Percentiles rank a stretch among this genome's conserved stretches.
These are phyloP conservation scores for Mycena galericulata DNA, from an alignment of 768 basidiomycete genomes.

Conservation along the genomic window DNA sequence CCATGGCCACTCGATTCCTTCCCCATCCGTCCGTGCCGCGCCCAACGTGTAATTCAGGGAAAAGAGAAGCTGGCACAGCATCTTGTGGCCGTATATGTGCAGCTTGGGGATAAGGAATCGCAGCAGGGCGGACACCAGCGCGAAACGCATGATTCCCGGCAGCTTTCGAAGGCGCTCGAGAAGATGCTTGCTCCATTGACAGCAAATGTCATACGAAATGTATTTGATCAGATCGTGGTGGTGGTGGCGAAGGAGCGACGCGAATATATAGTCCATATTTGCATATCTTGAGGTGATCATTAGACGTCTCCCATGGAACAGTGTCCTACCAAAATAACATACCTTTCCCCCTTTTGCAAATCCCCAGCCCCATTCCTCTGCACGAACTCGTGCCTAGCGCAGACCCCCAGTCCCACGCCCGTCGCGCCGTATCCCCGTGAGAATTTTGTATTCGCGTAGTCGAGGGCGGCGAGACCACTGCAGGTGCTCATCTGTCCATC, in stretches of 20 bases:
- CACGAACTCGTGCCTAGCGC: no score
- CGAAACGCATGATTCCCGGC: not conserved
- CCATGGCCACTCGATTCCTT: no score
- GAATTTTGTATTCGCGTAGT: no score
- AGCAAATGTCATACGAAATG: constrained; percentile 34
- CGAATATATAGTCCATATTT: constrained; percentile 29
- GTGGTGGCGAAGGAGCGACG: constrained; percentile 9
- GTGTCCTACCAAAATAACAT: not conserved
- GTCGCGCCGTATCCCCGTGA: no score
- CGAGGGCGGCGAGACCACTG: no score
- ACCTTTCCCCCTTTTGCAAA: constrained; percentile 26
- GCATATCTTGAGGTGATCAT: not conserved
- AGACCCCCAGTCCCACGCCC: no score
- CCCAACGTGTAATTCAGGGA: constrained; percentile 44
- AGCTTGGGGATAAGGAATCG: constrained; percentile 39
- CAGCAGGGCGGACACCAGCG: constrained; percentile 28
- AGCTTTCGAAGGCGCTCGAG: not conserved
- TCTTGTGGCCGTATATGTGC: constrained; percentile 35
- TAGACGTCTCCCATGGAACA: no score
- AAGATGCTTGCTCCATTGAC: no score
- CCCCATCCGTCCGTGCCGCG: constrained; percentile 46
- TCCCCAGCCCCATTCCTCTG: constrained; percentile 3
- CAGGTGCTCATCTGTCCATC: no score
- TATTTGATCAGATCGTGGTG: not conserved
- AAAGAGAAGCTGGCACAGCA: constrained; percentile 26